Evolutionary conservation across 2,329 filamentous ascomycete genomes (phyloP).

Genomic region (Chaetomium sp.): DNA sequence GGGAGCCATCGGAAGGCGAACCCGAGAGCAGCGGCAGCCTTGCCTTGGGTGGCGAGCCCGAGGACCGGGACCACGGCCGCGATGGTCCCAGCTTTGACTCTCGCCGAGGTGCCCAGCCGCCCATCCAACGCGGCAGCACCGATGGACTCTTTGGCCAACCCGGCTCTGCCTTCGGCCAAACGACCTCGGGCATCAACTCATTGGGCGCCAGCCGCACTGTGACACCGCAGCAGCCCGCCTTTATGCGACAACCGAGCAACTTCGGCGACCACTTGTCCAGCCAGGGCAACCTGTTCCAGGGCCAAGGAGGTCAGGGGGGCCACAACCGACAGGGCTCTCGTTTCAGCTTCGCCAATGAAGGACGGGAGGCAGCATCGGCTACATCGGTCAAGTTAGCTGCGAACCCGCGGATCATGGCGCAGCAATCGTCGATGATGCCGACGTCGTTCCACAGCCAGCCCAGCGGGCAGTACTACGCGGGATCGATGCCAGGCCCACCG

Average conservation of each 20-base stretch:
- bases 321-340: constrained; percentile 80
- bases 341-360: constrained; percentile 81
- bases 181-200: constrained; percentile 47
- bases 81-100: constrained; percentile 49
- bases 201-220: constrained; percentile 64
- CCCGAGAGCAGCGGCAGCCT: constrained; percentile 76
- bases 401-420: constrained; percentile 74
- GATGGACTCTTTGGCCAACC: constrained; percentile 51
- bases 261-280: constrained; percentile 41
- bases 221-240: constrained; percentile 74
- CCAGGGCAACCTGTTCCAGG: constrained; percentile 46
- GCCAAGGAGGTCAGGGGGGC: constrained; percentile 39
- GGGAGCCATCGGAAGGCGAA: constrained; percentile 59
- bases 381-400: constrained; percentile 68
- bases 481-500: constrained; percentile 84
- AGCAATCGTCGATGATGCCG: constrained; percentile 84
- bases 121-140: constrained; percentile 59
- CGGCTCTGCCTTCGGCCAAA: constrained; percentile 42
- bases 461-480: constrained; percentile 69
- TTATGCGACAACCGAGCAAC: constrained; percentile 52
- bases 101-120: constrained; percentile 65
- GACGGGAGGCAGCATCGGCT: constrained; percentile 47
- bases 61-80: constrained; percentile 59
- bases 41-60: constrained; percentile 86
- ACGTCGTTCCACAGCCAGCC: constrained; percentile 53